Base-by-base conservation (phyloP, 371 early-diverging fungal species). In the Umbelopsis sp. region DNA sequence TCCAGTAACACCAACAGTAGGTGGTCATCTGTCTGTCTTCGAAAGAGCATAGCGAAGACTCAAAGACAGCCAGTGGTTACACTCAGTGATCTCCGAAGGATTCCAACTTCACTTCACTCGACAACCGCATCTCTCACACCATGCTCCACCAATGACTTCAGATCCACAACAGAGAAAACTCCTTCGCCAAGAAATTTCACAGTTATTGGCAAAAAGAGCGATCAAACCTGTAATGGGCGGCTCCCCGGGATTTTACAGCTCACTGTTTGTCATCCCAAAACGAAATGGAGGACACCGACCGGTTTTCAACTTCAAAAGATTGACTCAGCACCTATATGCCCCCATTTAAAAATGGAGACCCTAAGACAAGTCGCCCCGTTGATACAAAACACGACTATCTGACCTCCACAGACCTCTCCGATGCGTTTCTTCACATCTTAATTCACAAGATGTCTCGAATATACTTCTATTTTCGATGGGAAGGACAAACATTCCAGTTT, bases 331-430 rank as follows among this genome's bases (percentile, higher is more conserved):
- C 65, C 35, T 75, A 44, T 9, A n/a, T 10, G 12, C 22, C 7
- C 70, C 0, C 70, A 66, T 20, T 79, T 79, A 74, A 74, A 73
- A 41, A 76, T 73, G 77, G 76, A 76, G 37, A 66, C 72, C 1
- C n/a, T 77, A 1, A 37, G 50, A 51, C 67, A 73, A 41, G 70
- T 78, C 9, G 68, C 77, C 32, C 32, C 44, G 14, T 50, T 76
- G 72, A 35, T 75, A 22, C 46, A 67, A 3, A 69, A 63, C 22
- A 73, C 29, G 65, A 63, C 7, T 76, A 65, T 10, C 62, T 77
- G 0, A 29, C 63, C 9, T 69, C 65, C 0, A 50, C 66, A 7
- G 72, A 72, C 20, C 50, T 72, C 1, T 63, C 67, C 4, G 67
- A 69, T 48, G 66, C 69, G 12, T 72, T 75, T 50, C 73, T 76